These are phyloP conservation scores for Senecio squalidus DNA, from an alignment of 140 eudicot genomes.

Conservation along the genomic window DNA sequence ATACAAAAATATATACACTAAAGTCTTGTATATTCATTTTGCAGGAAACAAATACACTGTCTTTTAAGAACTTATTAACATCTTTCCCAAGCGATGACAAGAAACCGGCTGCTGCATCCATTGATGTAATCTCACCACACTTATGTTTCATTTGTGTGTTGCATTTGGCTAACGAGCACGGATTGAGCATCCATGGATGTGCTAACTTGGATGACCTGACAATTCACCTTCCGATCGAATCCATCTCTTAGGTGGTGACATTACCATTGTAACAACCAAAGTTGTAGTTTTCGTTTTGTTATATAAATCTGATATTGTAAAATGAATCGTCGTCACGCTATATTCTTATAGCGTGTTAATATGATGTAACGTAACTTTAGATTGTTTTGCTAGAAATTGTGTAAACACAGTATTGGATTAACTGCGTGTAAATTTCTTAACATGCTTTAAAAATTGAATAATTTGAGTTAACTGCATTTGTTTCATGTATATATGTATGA, in stretches of 20 bases:
- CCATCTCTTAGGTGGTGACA: background rate
- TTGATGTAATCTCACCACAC: constrained; percentile 67
- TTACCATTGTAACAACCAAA: background rate
- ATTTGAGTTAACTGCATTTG: no score
- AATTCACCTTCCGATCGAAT: constrained; percentile 37
- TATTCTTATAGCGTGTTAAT: background rate
- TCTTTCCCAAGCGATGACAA: constrained; percentile 47
- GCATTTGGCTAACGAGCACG: constrained; percentile 94
- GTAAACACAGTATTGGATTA: background rate
- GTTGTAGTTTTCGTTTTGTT: background rate
- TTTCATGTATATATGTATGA: no score
- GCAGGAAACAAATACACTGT: constrained; percentile 40
- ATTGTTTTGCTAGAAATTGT: background rate
- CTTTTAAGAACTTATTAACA: constrained; percentile 56
- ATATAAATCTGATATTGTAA: background rate
- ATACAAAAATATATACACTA: background rate
- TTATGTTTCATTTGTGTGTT: constrained; percentile 80
- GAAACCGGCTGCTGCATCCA: constrained; percentile 46
- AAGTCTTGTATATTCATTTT: background rate
- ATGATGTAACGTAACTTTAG: background rate
- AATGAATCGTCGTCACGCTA: background rate
- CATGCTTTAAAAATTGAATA: no score
- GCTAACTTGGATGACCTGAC: constrained; percentile 62
- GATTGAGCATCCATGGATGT: constrained; percentile 58
- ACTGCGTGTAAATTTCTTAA: background rate